Evolutionary conservation across 805 yeast species (phyloP).

Genomic region (Suhomyces tanzawaensis): DNA sequence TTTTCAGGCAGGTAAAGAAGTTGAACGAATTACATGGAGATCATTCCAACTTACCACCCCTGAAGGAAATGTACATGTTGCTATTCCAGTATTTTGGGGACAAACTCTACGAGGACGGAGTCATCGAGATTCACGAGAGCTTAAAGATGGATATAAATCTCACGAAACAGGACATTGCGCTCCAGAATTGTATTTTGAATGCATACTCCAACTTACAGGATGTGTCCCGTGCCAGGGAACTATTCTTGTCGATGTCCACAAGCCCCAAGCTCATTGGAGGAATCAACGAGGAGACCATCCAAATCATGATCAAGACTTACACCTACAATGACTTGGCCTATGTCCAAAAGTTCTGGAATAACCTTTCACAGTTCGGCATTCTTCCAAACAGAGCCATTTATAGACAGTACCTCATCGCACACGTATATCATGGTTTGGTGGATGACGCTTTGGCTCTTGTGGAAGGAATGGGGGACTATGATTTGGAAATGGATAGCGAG

Average conservation of each 20-base stretch:
- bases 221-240: conserved; percentile 52
- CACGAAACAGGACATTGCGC: conserved; percentile 48
- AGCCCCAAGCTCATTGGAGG: conserved; percentile 48
- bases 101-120: conserved; percentile 60
- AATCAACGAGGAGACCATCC: conserved; percentile 59
- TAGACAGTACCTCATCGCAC: conserved; percentile 64
- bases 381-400: conserved; percentile 51
- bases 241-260: conserved; percentile 57
- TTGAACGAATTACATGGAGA: conserved; percentile 51
- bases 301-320: conserved; percentile 63
- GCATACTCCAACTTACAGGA: conserved; percentile 62
- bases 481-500: conserved; percentile 42
- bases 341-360: conserved; percentile 62
- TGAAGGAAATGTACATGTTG: conserved; percentile 54
- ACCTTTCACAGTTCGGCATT: conserved; percentile 51
- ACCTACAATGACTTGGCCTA: conserved; percentile 54
- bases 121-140: conserved; percentile 58
- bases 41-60: conserved; percentile 24
- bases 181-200: conserved; percentile 62
- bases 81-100: conserved; percentile 62
- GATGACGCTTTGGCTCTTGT: conserved; percentile 55
- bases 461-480: conserved; percentile 46
- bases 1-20: conserved; percentile 60
- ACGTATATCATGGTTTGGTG: conserved; percentile 62
- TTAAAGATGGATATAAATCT: conserved; percentile 59